phyloP scores from a whole-genome alignment of 768 basidiomycete species.

The Boletus pseudopeckii region DNA sequence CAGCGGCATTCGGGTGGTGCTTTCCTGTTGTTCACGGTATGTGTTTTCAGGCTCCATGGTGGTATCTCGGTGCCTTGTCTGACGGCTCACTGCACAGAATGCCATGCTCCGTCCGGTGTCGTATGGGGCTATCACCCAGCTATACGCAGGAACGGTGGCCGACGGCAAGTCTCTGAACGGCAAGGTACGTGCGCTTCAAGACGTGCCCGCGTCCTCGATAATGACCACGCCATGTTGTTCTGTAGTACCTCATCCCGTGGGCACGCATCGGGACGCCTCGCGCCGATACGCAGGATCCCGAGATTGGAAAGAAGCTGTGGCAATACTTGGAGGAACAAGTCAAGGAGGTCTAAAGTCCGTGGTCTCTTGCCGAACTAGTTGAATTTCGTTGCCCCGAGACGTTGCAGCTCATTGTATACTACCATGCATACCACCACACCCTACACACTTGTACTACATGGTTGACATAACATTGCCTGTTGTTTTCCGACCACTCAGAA shows the following conservation, averaged over 20 bases:
- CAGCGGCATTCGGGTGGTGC: constrained; percentile 10
- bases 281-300: constrained; percentile 33
- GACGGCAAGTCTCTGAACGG: constrained; percentile 42
- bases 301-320: constrained; percentile 40
- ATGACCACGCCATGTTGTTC: not conserved
- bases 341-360: constrained; percentile 14
- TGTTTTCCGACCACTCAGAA: too few relatives aligned
- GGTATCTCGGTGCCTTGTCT: not conserved
- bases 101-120: constrained; percentile 27
- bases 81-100: constrained; percentile 4
- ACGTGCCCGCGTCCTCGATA: not conserved
- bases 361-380: not conserved
- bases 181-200: constrained; percentile 33
- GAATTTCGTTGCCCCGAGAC: too few relatives aligned
- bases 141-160: constrained; percentile 47
- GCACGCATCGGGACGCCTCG: constrained; percentile 35
- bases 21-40: not conserved
- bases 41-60: not conserved
- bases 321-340: constrained; percentile 47
- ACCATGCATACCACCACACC: too few relatives aligned
- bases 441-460: too few relatives aligned
- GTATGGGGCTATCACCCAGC: constrained; percentile 46
- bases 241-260: constrained; percentile 49
- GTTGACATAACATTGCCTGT: too few relatives aligned
- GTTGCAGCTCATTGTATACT: too few relatives aligned